Base-by-base conservation (phyloP, 306 rosid species). In the Argentina anserina region DNA sequence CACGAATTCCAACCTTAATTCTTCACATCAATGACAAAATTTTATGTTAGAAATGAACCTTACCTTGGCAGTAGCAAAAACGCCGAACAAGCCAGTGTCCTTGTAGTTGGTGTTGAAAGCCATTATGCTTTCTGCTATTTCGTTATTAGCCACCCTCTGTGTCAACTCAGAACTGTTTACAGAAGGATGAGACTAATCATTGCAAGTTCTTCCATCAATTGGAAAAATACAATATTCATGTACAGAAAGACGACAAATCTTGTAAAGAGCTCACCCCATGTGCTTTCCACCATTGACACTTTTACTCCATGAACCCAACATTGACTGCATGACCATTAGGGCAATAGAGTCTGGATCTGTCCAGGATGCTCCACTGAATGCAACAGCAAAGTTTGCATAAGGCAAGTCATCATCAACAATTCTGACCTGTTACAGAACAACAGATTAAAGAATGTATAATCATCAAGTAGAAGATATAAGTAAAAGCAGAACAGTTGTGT, bases 251-350 rank as follows among this genome's bases (percentile, higher is more conserved):
- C 42, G 43, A 28, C 23, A 17, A 60, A 34, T 63, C 67, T 53
- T 53, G 46, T 26, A 23, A 65, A 8, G 55, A 45, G 13, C 76
- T 83, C 78, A 92, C 97, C 97, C 96, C 97, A 92, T 88, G 83
- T 95, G 99, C 78, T 95, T 91, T 88, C 93, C 99, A 69, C 97
- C 96, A 45, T 90, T 92, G 9, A 92, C 89, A 50, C 78, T 78
- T 79, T 95, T 95, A 76, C 87, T 95, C 97, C 97, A 95, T 46
- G 99, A 91, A 28, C 97, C 99, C 83, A 95, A 65, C 97, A 95
- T 87, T 33, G 97, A 96, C 52, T 95, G 99, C 97, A 95, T 95
- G 79, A 95, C 99, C 99, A 91, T 95, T 70, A 95, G 81, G 43
- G 97, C 72, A 80, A 91, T 82, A 47, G 97, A 95, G 78, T 95